Evolutionary conservation across 148 eudicot species (phyloP).

Genomic region (Arbutus unedo): DNA sequence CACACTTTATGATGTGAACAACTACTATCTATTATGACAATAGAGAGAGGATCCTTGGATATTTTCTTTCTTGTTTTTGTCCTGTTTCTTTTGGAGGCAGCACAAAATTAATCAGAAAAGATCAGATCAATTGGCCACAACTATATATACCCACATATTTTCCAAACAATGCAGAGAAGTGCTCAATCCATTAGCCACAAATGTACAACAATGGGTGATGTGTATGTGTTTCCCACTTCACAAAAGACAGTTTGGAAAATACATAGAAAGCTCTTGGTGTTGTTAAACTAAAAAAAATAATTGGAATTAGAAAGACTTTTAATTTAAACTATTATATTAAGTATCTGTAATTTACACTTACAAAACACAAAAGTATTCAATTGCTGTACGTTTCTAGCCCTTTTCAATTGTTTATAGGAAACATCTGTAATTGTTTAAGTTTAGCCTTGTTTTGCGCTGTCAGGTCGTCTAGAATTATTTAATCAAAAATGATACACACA

Average conservation of each 20-base stretch:
- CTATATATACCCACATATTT: not conserved
- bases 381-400: too few relatives aligned
- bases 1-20: too few relatives aligned
- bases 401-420: too few relatives aligned
- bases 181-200: slow-evolving; percentile 3
- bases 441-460: too few relatives aligned
- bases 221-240: slow-evolving; percentile 9
- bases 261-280: not conserved
- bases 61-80: not conserved
- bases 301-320: not conserved
- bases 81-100: not conserved
- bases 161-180: not conserved
- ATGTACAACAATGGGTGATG: not conserved
- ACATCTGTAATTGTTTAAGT: too few relatives aligned
- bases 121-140: not conserved
- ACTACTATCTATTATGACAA: not conserved
- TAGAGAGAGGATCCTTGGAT: not conserved
- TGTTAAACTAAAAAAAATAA: not conserved
- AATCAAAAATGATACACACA: too few relatives aligned
- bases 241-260: not conserved
- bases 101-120: not conserved
- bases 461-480: too few relatives aligned
- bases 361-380: not conserved
- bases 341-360: not conserved
- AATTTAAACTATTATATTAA: not conserved